Conservation (phyloP, 352 stramenopile species). For the Thraustotheca clavata region DNA sequence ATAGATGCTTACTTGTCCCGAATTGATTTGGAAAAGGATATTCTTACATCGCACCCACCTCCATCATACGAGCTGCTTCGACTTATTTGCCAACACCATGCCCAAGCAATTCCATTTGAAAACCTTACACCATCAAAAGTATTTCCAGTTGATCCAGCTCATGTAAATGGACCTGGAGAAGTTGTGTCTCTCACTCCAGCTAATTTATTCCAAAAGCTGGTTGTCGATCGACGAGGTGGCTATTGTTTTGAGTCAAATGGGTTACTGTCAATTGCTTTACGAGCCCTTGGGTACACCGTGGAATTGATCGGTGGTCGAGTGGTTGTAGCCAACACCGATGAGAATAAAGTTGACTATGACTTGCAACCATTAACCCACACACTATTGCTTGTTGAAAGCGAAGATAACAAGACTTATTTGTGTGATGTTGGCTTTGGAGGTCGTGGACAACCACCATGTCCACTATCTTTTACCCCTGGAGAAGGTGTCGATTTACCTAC, state of each 20-base stretch:
- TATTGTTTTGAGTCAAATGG: slow-evolving; percentile 14
- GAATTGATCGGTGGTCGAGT: not conserved
- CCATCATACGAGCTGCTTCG: not conserved
- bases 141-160: not conserved
- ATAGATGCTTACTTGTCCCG: slow-evolving; percentile 9
- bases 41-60: not conserved
- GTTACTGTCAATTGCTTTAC: not conserved
- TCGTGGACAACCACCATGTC: not conserved
- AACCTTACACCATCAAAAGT: not conserved
- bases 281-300: slow-evolving; percentile 1
- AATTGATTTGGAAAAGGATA: not conserved
- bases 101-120: slow-evolving; percentile 1
- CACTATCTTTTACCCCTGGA: not conserved
- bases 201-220: slow-evolving; percentile 15
- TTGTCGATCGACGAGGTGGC: not conserved
- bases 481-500: not conserved
- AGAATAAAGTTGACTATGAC: not conserved
- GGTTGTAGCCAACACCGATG: not conserved
- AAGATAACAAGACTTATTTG: not conserved
- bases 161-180: not conserved
- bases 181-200: not conserved
- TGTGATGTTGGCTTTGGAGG: slow-evolving; percentile 20
- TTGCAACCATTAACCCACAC: not conserved
- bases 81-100: not conserved
- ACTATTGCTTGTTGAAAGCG: not conserved